Evolutionary conservation across 129 eudicot genomes (phyloP), one percentile per base, ranked within the genome.

Genomic region (Pseudognaphalium luteoalbum): DNA sequence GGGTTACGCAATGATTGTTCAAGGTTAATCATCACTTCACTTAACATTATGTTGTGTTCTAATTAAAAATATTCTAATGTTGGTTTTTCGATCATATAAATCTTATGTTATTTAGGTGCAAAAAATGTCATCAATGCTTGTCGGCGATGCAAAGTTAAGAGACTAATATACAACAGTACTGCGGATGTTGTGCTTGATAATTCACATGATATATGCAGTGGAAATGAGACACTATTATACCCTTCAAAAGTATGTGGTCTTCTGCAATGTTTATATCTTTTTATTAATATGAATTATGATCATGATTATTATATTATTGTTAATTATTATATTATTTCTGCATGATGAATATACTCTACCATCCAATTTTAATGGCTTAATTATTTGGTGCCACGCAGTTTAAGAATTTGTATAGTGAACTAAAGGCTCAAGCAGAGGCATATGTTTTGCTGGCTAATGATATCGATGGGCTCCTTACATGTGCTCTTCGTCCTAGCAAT

Each of bases 371-470:
- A 34, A 7, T 34, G 15, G n/a, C 25, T 50, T 33, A 75, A 50
- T 74, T 57, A 64, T 71, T 63, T 79, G 47, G 19, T 70, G 57
- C 81, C 29, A 70, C 75, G 41, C 88, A 90, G 98, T 87, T 82
- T 76, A 82, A 78, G 82, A 82, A 82, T 80, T 76, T 86, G 83
- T 80, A 85, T 65, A 75, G 80, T 81, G 95, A 90, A 82, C 86
- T 93, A 25, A 93, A 83, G 74, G 88, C 98, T 75, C 96, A 93
- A 82, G 98, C 96, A 56, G 98, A 93, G 81, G 96, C 96, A 21
- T 85, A 86, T 70, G 79, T 90, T 68, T 78, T 93, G 72, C 70
- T 78, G 70, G 85, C 97, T 60, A 93, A 86, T 70, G 86, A 85
- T 76, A 60, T 83, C 67, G 85, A 88, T 84, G 98, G 97, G 73